A percentile compares a stretch with the other conserved stretches of the same genome.
phyloP scores from a whole-genome alignment of 2,329 filamentous ascomycete species.

The Cladorrhinum sp. region DNA sequence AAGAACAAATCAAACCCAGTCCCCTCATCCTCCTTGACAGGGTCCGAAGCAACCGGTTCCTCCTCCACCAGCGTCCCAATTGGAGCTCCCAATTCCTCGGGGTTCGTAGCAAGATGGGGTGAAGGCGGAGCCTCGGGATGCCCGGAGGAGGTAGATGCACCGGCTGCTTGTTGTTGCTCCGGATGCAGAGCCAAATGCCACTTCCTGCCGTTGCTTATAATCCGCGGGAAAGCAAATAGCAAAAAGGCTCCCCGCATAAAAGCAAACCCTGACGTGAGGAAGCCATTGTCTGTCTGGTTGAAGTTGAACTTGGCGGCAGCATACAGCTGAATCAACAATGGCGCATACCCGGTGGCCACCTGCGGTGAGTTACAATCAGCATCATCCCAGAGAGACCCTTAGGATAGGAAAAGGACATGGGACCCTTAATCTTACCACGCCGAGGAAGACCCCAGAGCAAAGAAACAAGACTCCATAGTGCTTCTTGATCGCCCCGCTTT shows the following conservation, averaged over 20 bases:
- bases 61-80: slow-evolving; percentile 41
- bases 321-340: slow-evolving; percentile 59
- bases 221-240: slow-evolving; percentile 51
- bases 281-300: slow-evolving; percentile 53
- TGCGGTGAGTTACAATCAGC: slow-evolving; percentile 26
- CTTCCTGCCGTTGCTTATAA: slow-evolving; percentile 41
- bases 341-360: slow-evolving; percentile 66
- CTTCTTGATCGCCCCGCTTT: slow-evolving; percentile 47
- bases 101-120: slow-evolving; percentile 33
- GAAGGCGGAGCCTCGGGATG: background rate
- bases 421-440: slow-evolving; percentile 45
- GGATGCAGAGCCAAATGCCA: slow-evolving; percentile 28
- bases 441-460: slow-evolving; percentile 63
- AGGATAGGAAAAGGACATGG: too few species aligned
- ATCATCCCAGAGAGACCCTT: too few species aligned
- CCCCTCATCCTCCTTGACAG: slow-evolving; percentile 43
- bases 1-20: slow-evolving; percentile 66
- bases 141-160: background rate
- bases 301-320: slow-evolving; percentile 55
- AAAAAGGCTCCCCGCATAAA: slow-evolving; percentile 54
- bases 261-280: slow-evolving; percentile 55
- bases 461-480: slow-evolving; percentile 64
- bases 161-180: slow-evolving; percentile 4
- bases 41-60: slow-evolving; percentile 40
- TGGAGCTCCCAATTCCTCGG: slow-evolving; percentile 42